Base-by-base conservation (phyloP, 108 stramenopile species). In the Nannochloropsis oceanica region DNA sequence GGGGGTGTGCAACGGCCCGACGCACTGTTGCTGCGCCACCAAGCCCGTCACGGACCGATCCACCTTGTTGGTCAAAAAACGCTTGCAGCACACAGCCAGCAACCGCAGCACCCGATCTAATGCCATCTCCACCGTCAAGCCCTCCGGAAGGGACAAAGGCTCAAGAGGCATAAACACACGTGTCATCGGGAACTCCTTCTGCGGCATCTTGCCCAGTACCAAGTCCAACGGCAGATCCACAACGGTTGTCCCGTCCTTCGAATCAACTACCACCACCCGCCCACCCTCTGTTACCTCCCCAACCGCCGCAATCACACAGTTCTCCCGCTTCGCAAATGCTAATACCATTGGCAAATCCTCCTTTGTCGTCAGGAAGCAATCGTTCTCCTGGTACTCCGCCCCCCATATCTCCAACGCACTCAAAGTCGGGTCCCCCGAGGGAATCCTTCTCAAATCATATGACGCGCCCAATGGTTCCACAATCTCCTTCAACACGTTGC, bases 361-460 rank as follows among this genome's bases (percentile, higher is more conserved):
- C 25, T 94, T 90, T 43, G 91, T 90, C 86, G 98, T 94, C 27
- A 99, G 93, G 42, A 99, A 91, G 22, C 95, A 97, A 83, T 98
- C 96, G 92, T 97, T 97, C 91, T 99, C 98, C 93, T 99, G 98
- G 90, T 97, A 99, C 92, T 99, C 98, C 34, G 97, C 95, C 42
- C 98, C 98, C 97, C 97, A 99, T 22, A 99, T 95, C 92, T 99
- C 97, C 73, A 97, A 91, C 73, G 95, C 96, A 59, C 95, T 95
- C 80, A 99, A 89, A 26, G 98, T 97, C 43, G 95, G 93, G 89
- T 99, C 98, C 13, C 98, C 98, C 43, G 79, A 24, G 81, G 12
- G 27, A 18, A 89, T 83, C 91, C 95, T 95, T n/a, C 97, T 92
- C 87, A 99, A 94, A 85, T 96, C 95, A 87, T 97, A 96, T 46